Evolutionary conservation across 306 rosid genomes (phyloP).

Genomic region (Vigna nakashimae): DNA sequence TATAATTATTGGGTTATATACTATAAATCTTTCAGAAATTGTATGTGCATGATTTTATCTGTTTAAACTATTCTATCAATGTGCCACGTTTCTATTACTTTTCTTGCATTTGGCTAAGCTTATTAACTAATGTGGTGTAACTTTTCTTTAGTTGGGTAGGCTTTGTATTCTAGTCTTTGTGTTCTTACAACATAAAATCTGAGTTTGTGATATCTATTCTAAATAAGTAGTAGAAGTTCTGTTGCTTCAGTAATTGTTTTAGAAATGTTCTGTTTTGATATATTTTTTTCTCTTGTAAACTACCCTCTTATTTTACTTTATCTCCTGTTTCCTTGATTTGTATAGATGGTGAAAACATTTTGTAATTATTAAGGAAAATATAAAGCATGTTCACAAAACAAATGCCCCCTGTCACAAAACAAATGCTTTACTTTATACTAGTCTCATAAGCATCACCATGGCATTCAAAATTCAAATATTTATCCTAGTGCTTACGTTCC

Average conservation of each 20-base stretch:
- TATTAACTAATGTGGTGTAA: background rate
- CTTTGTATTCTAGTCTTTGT: background rate
- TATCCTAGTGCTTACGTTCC: background rate
- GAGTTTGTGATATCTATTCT: background rate
- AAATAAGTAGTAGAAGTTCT: background rate
- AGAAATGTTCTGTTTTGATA: slow-evolving; percentile 2
- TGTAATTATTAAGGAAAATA: background rate
- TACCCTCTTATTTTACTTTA: background rate
- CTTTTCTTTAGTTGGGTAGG: slow-evolving; percentile 25
- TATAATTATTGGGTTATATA: background rate
- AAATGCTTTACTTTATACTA: background rate
- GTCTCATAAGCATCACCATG: slow-evolving; percentile 6
- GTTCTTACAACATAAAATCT: slow-evolving; percentile 5
- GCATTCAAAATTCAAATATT: background rate
- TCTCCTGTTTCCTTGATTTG: slow-evolving; percentile 7
- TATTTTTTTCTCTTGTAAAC: background rate
- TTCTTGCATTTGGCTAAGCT: slow-evolving; percentile 10
- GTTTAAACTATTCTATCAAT: slow-evolving; percentile 23
- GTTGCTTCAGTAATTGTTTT: background rate
- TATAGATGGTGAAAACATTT: background rate
- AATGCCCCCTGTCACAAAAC: background rate
- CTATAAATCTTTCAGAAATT: slow-evolving; percentile 30
- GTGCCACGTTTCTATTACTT: slow-evolving; percentile 8
- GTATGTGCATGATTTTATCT: slow-evolving; percentile 26
- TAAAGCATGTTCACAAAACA: background rate